A percentile compares a stretch with the other conserved stretches of the same genome.
Evolutionary conservation across 495 filamentous ascomycete species (phyloP).

Genomic region (Glarea lozoyensis): DNA sequence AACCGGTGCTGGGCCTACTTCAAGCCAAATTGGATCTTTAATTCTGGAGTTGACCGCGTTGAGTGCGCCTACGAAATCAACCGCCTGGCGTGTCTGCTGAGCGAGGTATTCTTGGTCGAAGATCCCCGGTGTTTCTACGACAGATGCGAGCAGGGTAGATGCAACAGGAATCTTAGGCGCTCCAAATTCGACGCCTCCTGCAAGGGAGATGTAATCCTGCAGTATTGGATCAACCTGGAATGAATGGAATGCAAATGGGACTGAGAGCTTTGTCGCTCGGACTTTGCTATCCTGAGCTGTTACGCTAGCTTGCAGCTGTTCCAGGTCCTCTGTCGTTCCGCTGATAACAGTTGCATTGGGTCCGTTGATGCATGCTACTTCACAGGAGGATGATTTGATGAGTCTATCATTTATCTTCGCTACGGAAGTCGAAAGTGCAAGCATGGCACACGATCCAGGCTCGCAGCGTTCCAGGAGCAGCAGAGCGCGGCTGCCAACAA

Average conservation of each 20-base stretch:
- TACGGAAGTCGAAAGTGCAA: constrained; percentile 43
- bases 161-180: constrained; percentile 54
- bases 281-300: constrained; percentile 45
- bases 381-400: constrained; percentile 23
- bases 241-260: constrained; percentile 75
- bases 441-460: constrained; percentile 59
- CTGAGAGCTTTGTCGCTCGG: constrained; percentile 57
- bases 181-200: constrained; percentile 47
- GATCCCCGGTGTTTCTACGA: constrained; percentile 42
- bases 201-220: constrained; percentile 50
- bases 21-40: constrained; percentile 48
- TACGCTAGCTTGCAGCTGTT: constrained; percentile 49
- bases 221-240: constrained; percentile 66
- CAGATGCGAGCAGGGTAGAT: constrained; percentile 55
- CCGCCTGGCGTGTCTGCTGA: constrained; percentile 58
- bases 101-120: constrained; percentile 54
- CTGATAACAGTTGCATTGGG: constrained; percentile 52
- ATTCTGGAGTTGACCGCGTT: constrained; percentile 39
- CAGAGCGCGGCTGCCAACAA: constrained; percentile 70
- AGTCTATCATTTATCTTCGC: constrained; percentile 31
- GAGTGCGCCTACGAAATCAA: constrained; percentile 61
- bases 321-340: constrained; percentile 40
- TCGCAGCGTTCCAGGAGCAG: constrained; percentile 44
- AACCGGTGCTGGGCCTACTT: constrained; percentile 62
- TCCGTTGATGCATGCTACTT: constrained; percentile 56